Base-by-base conservation (phyloP, 2,329 filamentous ascomycete species). In the Bipolaris gigantea region DNA sequence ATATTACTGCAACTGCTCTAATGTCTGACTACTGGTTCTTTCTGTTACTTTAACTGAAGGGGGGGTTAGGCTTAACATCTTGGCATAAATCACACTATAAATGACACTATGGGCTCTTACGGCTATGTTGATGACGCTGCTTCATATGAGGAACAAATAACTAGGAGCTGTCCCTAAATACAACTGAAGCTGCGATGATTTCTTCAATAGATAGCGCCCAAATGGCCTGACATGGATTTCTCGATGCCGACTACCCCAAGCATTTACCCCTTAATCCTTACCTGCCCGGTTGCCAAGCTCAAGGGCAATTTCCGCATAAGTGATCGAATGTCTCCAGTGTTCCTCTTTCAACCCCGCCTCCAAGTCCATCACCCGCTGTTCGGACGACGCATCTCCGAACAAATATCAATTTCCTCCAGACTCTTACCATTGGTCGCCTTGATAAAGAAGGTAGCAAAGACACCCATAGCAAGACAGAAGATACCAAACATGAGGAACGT, bases 401-500 rank as follows among this genome's bases (percentile, higher is more conserved):
- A 80, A 33, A 77, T 68, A 50, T 80, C 77, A 75, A 80, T 80
- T 39, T 66, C 64, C 56, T 80, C 78, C 4, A 80, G 72, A 2
- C 77, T 77, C 19, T 80, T 71, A 7, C 66, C 64, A 65, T 80
- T 80, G 0, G 75, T 77, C 59, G 80, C 73, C 34, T 78, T 64
- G 56, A 73, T 56, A 45, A 76, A 64, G 65, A 79, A 79, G 60
- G 72, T 79, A 9, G 79, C 73, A 54, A 79, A 80, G 2, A 79
- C 70, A 43, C 53, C 33, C 53, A 78, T 73, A 1, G 74, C 75
- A 11, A 76, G 55, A 6, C 77, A 67, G 67, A 78, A 79, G 51
- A 83, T 77, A 4, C 80, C 80, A 53, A 83, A 76, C 63, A 80
- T 78, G 57, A 79, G 76, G 56, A 74, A 76, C 2, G 74, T 72